Percentiles rank a stretch among this genome's conserved stretches.
These are phyloP conservation scores for Athelia sp. DNA, from an alignment of 1,284 basidiomycete species.

Conservation along the genomic window DNA sequence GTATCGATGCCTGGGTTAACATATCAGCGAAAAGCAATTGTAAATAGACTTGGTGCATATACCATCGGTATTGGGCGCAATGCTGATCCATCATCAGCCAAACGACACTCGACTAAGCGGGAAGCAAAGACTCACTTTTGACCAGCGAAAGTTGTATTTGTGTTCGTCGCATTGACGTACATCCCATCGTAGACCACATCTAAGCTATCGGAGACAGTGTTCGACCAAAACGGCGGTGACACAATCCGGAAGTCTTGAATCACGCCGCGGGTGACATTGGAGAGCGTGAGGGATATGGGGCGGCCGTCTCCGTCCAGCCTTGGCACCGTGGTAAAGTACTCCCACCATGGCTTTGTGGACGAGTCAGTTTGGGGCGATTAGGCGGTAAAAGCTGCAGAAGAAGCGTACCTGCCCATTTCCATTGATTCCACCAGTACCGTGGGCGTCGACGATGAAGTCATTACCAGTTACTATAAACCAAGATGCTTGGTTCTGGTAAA, in stretches of 20 bases:
- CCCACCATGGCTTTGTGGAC: conserved; percentile 47
- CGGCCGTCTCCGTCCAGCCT: conserved; percentile 55
- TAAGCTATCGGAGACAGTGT: conserved; percentile 48
- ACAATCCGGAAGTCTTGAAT: conserved; percentile 51
- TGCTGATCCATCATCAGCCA: conserved; percentile 8
- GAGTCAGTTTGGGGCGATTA: too few species aligned
- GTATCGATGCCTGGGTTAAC: conserved; percentile 47
- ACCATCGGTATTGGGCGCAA: conserved; percentile 66
- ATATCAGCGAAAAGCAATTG: not conserved
- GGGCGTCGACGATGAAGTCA: conserved; percentile 56
- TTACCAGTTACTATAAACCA: conserved; percentile 61
- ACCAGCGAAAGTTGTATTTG: conserved; percentile 42
- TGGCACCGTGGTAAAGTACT: conserved; percentile 37
- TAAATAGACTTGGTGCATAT: conserved; percentile 1
- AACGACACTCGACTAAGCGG: conserved; percentile 6
- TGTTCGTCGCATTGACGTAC: conserved; percentile 57
- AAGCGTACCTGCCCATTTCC: conserved; percentile 52
- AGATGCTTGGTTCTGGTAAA: conserved; percentile 49
- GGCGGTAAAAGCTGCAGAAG: not conserved
- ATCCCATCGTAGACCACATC: conserved; percentile 58
- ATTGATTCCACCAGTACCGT: conserved; percentile 55
- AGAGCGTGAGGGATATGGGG: conserved; percentile 57
- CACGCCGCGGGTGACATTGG: conserved; percentile 38
- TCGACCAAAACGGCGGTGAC: conserved; percentile 64
- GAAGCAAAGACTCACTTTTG: conserved; percentile 36